Evolutionary conservation across 768 basidiomycete species (phyloP), one percentile per base, ranked within the genome.

Genomic region (Suillus variegatus): DNA sequence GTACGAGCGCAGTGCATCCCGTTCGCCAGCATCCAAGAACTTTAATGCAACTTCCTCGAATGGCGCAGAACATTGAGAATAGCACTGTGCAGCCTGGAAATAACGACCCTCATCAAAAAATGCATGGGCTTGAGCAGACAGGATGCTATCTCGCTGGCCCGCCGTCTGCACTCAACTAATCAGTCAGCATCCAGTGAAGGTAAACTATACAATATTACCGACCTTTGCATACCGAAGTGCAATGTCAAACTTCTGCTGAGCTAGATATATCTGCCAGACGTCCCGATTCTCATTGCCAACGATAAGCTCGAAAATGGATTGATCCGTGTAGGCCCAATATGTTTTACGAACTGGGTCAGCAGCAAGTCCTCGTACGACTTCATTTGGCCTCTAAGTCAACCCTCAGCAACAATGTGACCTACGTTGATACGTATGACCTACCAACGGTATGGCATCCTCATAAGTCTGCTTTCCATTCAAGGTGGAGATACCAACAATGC

Each of bases 1-100:
- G 76, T 97, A 99, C 43, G 92, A 91, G 60, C 97, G 82, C 67
- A 99, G 80, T 1, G 95, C 89, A 76, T 99, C 97, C 46, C 93
- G 85, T 78, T 98, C 95, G 8, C 88, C 90, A 18, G 83, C 90
- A 74, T 99, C 97, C 61, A 97, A 76, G 74, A 99, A 97, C 68
- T 91, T 90, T 28, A 99, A 83, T 0, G 91, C 84, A 46, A 99
- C 96, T 71, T 95, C 94, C 74, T 99, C 97, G 73, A 99, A 98
- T 1, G 87, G 78, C 13, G 88, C 85, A 5, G 93, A 94, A 63
- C 91, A 94, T 72, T 94, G 92, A 2, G 97, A 93, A 73, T 95
- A 99, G 41, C 87, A 89, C 70, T 95, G 93, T 4, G 97, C 95
- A 1, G 97, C 93, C 71, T 92, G 93, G 74, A 97, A 95, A 73